Evolutionary conservation across 75 land plant genomes (phyloP), one percentile per base, ranked within the genome.

Genomic region (Picea glauca): DNA sequence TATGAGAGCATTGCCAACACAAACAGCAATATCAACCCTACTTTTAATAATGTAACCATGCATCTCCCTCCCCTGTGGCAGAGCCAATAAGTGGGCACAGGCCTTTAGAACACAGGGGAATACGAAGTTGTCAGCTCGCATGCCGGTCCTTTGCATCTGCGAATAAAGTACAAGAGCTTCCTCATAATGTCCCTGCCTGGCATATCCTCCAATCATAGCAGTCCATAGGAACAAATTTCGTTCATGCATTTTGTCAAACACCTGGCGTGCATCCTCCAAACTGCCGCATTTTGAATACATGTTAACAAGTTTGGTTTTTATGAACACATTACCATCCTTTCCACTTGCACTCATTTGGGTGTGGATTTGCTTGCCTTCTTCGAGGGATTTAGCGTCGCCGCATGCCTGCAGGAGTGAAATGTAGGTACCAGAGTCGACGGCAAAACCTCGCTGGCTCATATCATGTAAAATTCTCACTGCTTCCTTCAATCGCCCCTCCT

Each of bases 1-100:
- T 31, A 92, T 83, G 80, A 92, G 83, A 31, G 84, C 26, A 62
- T 20, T 62, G 15, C 58, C 58, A 26, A 80, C 76, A 26, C 14
- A 58, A 20, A 14, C 67, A 75, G 64, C 78, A 13, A 32, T 12
- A 40, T 54, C 40, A 9, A 56, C 84, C 13, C 14, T 54, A 4
- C 64, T 76, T 8, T 73, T 33, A 7, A 80, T 50, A 62, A 62
- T 30, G 23, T 58, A 6, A 31, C 31, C 72, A 74, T 81, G 83
- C 3, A 83, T 56, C 58, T 31, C n/a, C 72, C n/a, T 80, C 8
- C 84, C 84, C 43, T 59, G 13, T 46, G 72, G 21, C 12, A 74
- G 56, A 54, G 61, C 76, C 56, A 50, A 5, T n/a, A 62, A 17
- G 15, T 32, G 43, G 14, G 65, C 77, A 38, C 80, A 77, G 0